A percentile compares a stretch with the other conserved stretches of the same genome.
phyloP scores from a whole-genome alignment of 306 rosid genomes.

The Aeschynomene evenia region DNA sequence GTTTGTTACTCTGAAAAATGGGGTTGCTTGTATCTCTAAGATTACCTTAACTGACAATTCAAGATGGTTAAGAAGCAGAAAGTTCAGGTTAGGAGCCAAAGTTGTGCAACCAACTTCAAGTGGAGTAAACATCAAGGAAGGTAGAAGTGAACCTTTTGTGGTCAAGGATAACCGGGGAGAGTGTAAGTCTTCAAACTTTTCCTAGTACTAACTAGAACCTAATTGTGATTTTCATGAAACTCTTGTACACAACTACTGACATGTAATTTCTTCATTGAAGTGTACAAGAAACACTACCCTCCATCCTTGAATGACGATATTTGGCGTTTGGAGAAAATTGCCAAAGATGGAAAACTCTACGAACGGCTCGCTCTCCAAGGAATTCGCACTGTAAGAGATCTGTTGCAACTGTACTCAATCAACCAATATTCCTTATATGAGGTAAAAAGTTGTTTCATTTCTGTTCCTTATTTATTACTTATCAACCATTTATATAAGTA shows the following conservation, averaged over 20 bases:
- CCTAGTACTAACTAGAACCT: not conserved
- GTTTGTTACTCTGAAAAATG: conserved; percentile 38
- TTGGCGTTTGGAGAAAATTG: conserved; percentile 66
- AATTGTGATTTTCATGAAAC: not conserved
- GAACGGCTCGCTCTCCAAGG: conserved; percentile 18
- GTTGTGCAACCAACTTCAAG: not conserved
- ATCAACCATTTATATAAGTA: not conserved
- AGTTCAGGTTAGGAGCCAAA: conserved; percentile 60
- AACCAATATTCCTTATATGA: conserved; percentile 29
- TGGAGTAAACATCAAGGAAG: conserved; percentile 47
- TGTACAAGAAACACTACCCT: conserved; percentile 54
- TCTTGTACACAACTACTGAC: conserved; percentile 30
- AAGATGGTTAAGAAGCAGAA: conserved; percentile 54
- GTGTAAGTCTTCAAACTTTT: conserved; percentile 38
- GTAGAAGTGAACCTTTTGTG: conserved; percentile 50
- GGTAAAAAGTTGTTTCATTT: conserved; percentile 36
- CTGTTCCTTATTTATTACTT: not conserved
- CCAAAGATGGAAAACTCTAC: conserved; percentile 43
- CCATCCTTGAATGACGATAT: conserved; percentile 52
- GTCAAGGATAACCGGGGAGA: conserved; percentile 74
- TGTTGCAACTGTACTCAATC: conserved; percentile 35
- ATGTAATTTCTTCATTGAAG: conserved; percentile 38
- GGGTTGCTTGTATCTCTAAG: conserved; percentile 35
- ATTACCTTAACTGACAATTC: conserved; percentile 59
- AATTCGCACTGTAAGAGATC: conserved; percentile 46